These are phyloP conservation scores for Solanum sejunctum DNA, from an alignment of 257 asterid species.

Conservation along the genomic window DNA sequence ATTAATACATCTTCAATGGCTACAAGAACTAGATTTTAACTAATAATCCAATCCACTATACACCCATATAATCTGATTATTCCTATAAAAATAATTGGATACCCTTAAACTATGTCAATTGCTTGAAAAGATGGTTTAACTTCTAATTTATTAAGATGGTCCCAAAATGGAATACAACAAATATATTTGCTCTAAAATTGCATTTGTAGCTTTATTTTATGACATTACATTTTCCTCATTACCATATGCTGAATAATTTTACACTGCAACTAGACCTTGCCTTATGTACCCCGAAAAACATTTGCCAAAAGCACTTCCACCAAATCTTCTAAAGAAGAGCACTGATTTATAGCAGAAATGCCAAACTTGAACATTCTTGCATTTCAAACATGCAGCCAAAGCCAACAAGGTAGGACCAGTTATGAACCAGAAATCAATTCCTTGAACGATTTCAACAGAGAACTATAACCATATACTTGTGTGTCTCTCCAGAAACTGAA, in stretches of 20 bases:
- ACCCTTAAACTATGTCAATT: neutral
- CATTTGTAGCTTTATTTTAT: neutral
- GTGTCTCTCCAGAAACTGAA: slow-evolving; percentile 69
- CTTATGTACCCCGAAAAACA: neutral
- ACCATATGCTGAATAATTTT: neutral
- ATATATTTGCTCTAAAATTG: neutral
- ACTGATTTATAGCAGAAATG: neutral
- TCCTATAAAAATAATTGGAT: neutral
- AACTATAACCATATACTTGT: slow-evolving; percentile 44
- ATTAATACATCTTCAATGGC: neutral
- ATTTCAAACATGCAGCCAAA: neutral
- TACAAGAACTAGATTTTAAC: neutral
- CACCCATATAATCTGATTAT: neutral
- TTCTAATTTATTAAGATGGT: neutral
- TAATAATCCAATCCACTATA: neutral
- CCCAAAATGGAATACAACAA: neutral
- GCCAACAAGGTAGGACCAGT: neutral
- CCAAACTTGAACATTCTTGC: neutral
- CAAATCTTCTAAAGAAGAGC: neutral
- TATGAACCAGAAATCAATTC: slow-evolving; percentile 54
- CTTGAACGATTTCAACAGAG: slow-evolving; percentile 61
- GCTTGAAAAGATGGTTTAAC: neutral
- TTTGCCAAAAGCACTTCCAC: neutral
- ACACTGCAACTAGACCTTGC: neutral
- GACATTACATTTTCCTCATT: neutral